A percentile compares a stretch with the other conserved stretches of the same genome.
Conservation (phyloP, 108 stramenopile species). For the Nannochloropsis salina region DNA sequence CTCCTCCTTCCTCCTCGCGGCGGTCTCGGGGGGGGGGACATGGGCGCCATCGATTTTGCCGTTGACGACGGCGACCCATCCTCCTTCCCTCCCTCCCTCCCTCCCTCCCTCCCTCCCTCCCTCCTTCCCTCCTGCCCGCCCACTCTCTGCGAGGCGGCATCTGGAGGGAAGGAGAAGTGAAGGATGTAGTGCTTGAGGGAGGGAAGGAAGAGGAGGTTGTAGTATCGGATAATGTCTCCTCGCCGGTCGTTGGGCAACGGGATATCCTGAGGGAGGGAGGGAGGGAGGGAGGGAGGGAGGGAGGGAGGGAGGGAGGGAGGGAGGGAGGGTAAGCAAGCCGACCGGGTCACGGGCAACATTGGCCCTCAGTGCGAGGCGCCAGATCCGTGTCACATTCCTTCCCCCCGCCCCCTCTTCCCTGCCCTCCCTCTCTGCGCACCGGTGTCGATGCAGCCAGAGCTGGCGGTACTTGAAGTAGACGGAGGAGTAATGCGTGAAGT, state of each 20-base stretch:
- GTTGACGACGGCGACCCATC: neutral
- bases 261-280: neutral
- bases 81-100: neutral
- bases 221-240: neutral
- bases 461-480: neutral
- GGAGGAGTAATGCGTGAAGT: neutral
- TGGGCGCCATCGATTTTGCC: neutral
- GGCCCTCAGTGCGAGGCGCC: too few relatives aligned
- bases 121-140: neutral
- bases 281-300: constrained; percentile 10
- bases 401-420: too few relatives aligned
- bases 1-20: too few relatives aligned
- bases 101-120: constrained; percentile 1
- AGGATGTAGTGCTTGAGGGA: neutral
- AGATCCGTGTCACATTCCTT: too few relatives aligned
- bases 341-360: too few relatives aligned
- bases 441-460: neutral
- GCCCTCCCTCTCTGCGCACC: too few relatives aligned
- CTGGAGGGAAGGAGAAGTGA: neutral
- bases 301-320: too few relatives aligned
- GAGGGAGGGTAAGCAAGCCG: too few relatives aligned
- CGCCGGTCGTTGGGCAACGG: neutral
- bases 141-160: neutral
- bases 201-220: constrained; percentile 4
- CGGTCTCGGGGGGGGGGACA: neutral